These are phyloP conservation scores for Calophaca sinica DNA, from an alignment of 306 rosid species.

Conservation along the genomic window DNA sequence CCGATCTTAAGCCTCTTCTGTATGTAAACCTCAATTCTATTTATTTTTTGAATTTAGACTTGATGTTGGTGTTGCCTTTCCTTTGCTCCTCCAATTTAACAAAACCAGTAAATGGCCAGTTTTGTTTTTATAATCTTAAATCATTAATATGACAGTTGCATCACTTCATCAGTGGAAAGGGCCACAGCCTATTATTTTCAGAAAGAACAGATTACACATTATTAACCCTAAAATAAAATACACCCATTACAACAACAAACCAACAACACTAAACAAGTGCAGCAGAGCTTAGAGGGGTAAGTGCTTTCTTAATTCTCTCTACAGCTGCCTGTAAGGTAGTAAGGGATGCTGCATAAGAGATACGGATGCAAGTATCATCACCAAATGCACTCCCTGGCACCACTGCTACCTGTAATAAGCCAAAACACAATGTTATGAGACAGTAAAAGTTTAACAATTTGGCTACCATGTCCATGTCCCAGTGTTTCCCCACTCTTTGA, in stretches of 20 bases:
- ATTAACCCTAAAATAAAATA: conserved; percentile 36
- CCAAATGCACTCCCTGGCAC: conserved; percentile 97
- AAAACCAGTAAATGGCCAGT: background rate
- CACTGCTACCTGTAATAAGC: conserved; percentile 79
- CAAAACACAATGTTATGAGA: conserved; percentile 20
- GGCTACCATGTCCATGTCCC: background rate
- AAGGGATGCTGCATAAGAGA: conserved; percentile 91
- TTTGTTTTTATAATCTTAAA: background rate
- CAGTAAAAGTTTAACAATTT: background rate
- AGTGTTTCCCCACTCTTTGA: background rate
- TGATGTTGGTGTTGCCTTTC: background rate
- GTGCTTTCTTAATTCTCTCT: conserved; percentile 84
- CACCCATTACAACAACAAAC: conserved; percentile 33
- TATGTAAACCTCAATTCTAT: background rate
- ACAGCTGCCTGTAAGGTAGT: conserved; percentile 76
- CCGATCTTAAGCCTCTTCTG: no score
- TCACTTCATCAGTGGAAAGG: conserved; percentile 13
- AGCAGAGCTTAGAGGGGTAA: conserved; percentile 54
- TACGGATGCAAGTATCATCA: conserved; percentile 84
- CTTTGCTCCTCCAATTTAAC: background rate
- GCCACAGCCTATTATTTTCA: conserved; percentile 33
- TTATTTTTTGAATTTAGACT: background rate
- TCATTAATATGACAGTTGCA: background rate
- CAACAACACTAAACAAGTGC: conserved; percentile 53
- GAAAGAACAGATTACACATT: conserved; percentile 40